Evolutionary conservation across 805 yeast species (phyloP).

Genomic region (Cyberlindnera maclurae): DNA sequence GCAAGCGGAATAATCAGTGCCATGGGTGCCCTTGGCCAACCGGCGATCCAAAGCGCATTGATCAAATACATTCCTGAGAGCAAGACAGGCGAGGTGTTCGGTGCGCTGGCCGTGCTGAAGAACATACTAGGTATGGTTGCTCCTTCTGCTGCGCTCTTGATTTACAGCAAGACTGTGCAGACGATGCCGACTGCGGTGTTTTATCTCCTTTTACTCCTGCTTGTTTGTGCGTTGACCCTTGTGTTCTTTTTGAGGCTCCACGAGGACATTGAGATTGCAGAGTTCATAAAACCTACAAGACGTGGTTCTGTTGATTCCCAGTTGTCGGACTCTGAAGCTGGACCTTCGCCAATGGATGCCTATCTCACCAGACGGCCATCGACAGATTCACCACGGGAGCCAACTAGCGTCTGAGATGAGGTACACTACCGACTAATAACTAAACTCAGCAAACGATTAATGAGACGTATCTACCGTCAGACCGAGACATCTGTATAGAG

Average conservation of each 20-base stretch:
- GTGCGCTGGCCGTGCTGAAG: constrained; percentile 57
- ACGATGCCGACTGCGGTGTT: constrained; percentile 33
- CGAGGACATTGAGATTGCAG: constrained; percentile 7
- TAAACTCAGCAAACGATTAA: no score
- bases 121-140: constrained; percentile 39
- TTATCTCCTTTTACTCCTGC: constrained; percentile 8
- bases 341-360: no score
- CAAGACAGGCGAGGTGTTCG: constrained; percentile 64
- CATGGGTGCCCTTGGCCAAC: constrained; percentile 44
- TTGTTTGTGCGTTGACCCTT: constrained; percentile 1
- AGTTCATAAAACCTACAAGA: background rate
- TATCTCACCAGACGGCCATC: background rate
- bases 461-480: no score
- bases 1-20: constrained; percentile 33
- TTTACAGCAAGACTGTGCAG: constrained; percentile 41
- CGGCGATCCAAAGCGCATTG: constrained; percentile 51
- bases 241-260: constrained; percentile 8
- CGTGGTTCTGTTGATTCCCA: no score
- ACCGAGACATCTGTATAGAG: no score
- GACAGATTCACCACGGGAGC: background rate
- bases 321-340: no score
- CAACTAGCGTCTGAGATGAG: no score
- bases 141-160: constrained; percentile 41
- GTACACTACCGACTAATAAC: no score
- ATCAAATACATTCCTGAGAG: constrained; percentile 55